Evolutionary conservation across 768 basidiomycete genomes (phyloP), one percentile per base, ranked within the genome.

Genomic region (Phylloporus rhodoxanthus): DNA sequence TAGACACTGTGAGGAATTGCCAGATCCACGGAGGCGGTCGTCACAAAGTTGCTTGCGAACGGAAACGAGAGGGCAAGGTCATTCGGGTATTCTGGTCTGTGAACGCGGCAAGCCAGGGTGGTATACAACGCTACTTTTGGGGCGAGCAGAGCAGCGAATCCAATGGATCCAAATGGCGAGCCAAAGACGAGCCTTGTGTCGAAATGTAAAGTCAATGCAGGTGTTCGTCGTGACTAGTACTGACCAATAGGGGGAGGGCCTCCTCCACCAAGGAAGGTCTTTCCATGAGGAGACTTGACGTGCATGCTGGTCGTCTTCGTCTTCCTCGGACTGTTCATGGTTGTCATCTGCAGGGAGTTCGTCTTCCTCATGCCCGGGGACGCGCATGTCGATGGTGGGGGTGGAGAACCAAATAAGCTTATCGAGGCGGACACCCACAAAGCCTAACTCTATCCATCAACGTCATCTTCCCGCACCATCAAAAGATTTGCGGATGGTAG

Each of bases 51-150:
- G 25, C 20, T 20, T 13, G 37, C 19, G 7, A 13, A 32, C 2
- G 34, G n/a, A 19, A 40, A 49, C 28, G 30, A 8, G n/a, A 40
- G 39, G 1, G 41, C 36, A 20, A 14, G 13, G 21, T 28, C 7
- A 29, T 57, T 28, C 8, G 34, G 19, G 36, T 76, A 61, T 72
- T 82, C 72, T 4, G 85, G 84, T 55, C 72, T 82, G 60, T 81
- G 78, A 13, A 75, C 74, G n/a, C 73, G 75, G 62, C 90, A 92
- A 17, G 74, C 85, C 10, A 91, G 78, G 20, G 74, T 63, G n/a
- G 84, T 87, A 65, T 81, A 87, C 38, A 91, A 70, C 61, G 88
- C 84, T 41, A 91, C 75, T 41, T 78, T 77, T 8, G 89, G 85
- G 0, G 87, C 88, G 8, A 84, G 57, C 0, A 82, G 79, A 2